Conservation (phyloP, 2,329 filamentous ascomycete genomes). For the Verruconis gallopava region DNA sequence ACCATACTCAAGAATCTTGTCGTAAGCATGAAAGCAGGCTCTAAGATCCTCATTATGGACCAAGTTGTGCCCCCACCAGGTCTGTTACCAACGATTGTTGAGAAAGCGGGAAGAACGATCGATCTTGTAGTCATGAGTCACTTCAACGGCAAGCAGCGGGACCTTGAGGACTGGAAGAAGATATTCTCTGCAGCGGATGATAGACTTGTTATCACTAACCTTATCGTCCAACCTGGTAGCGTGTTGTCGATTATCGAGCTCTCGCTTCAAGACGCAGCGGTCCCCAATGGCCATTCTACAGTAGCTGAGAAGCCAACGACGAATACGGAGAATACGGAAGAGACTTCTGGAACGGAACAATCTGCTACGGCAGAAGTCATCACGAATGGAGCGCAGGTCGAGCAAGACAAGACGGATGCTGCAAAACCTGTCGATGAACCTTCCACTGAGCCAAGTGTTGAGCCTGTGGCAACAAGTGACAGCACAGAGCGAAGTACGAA, state of each 20-base stretch:
- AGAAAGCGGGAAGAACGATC: slow-evolving; percentile 5
- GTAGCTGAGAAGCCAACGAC: background rate
- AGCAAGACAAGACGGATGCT: too few relatives aligned
- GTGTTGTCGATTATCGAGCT: slow-evolving; percentile 2
- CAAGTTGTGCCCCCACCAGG: slow-evolving; percentile 19
- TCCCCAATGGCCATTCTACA: background rate
- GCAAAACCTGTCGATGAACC: too few relatives aligned
- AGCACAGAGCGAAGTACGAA: too few relatives aligned
- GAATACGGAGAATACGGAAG: background rate
- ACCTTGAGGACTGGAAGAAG: slow-evolving; percentile 2
- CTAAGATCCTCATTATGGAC: slow-evolving; percentile 21
- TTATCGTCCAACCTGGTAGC: background rate
- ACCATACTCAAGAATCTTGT: slow-evolving; percentile 18
- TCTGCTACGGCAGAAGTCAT: too few relatives aligned
- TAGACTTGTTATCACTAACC: background rate
- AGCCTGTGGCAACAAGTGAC: too few relatives aligned
- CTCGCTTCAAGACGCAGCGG: background rate
- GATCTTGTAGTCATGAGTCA: slow-evolving; percentile 2
- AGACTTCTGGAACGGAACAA: too few relatives aligned
- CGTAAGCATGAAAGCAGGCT: slow-evolving; percentile 17
- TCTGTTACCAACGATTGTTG: slow-evolving; percentile 10
- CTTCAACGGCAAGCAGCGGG: slow-evolving; percentile 2
- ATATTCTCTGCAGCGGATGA: background rate
- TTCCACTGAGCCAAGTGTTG: too few relatives aligned
- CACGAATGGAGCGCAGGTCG: too few relatives aligned